A percentile compares a stretch with the other conserved stretches of the same genome.
phyloP scores from a whole-genome alignment of 2,329 filamentous ascomycete genomes.

The Fusarium sulawesiense region DNA sequence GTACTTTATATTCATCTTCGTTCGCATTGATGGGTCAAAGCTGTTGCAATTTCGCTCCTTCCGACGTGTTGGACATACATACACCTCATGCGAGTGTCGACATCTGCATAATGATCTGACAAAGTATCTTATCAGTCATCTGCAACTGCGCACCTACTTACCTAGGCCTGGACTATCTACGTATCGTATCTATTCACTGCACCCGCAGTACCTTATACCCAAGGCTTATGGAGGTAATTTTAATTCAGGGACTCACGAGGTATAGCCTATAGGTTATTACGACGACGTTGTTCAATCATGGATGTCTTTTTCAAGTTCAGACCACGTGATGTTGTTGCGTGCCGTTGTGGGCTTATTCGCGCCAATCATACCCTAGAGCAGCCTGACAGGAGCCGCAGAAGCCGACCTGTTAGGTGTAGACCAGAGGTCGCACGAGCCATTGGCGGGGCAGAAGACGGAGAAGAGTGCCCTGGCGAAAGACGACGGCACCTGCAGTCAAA shows the following conservation, averaged over 20 bases:
- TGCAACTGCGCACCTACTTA: neutral
- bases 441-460: slow-evolving; percentile 39
- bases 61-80: neutral
- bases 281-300: neutral
- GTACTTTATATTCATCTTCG: neutral
- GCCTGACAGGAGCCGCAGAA: slow-evolving; percentile 35
- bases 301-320: neutral
- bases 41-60: neutral
- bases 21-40: neutral
- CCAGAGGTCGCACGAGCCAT: slow-evolving; percentile 29
- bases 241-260: neutral
- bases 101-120: neutral
- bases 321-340: slow-evolving; percentile 24
- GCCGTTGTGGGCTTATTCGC: slow-evolving; percentile 13
- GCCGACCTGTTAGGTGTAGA: slow-evolving; percentile 20
- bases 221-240: neutral
- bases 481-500: slow-evolving; percentile 7
- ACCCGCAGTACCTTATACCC: neutral
- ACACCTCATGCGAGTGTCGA: neutral
- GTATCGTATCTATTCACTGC: neutral
- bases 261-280: slow-evolving; percentile 3
- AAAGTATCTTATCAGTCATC: neutral
- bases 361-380: slow-evolving; percentile 37
- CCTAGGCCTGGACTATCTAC: neutral
- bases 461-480: slow-evolving; percentile 32